phyloP scores from a whole-genome alignment of 2,329 filamentous ascomycete genomes.

The Raffaelea albimanens region DNA sequence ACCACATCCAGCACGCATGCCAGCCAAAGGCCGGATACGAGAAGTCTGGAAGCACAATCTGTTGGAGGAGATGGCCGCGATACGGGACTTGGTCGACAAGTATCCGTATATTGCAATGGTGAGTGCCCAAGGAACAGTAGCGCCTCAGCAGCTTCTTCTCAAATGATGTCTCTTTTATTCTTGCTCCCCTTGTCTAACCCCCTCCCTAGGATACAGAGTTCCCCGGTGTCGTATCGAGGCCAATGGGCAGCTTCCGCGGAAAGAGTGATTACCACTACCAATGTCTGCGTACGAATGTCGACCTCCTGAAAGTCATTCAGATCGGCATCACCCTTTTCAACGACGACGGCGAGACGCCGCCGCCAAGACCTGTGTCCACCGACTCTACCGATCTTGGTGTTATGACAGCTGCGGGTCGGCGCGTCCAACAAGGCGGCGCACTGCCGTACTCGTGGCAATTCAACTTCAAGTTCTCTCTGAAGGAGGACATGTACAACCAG shows the following conservation, averaged over 20 bases:
- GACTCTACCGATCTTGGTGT: conserved; percentile 31
- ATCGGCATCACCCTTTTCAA: conserved; percentile 92
- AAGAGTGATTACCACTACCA: conserved; percentile 99
- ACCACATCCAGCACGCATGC: conserved; percentile 43
- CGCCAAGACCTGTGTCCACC: conserved; percentile 49
- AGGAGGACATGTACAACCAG: conserved; percentile 96
- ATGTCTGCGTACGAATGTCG: conserved; percentile 92
- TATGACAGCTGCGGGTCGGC: conserved; percentile 23
- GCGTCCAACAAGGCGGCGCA: conserved; percentile 5
- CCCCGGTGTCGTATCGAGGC: conserved; percentile 90
- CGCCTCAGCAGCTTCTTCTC: conserved; percentile 7
- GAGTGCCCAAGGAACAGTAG: conserved; percentile 24
- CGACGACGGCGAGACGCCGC: conserved; percentile 77
- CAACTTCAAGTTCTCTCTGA: conserved; percentile 93
- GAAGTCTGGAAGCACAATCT: conserved; percentile 95
- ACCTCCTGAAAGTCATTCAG: conserved; percentile 95
- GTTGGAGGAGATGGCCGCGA: conserved; percentile 76
- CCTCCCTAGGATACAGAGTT: conserved; percentile 81
- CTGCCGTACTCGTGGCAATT: conserved; percentile 96
- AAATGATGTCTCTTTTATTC: background rate
- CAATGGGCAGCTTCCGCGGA: conserved; percentile 87
- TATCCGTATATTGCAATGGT: conserved; percentile 98
- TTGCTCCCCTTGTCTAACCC: conserved; percentile 1
- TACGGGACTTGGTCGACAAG: conserved; percentile 76
- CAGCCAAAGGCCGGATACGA: conserved; percentile 71